phyloP scores from a whole-genome alignment of 768 basidiomycete species.

The Calvatia gigantea region DNA sequence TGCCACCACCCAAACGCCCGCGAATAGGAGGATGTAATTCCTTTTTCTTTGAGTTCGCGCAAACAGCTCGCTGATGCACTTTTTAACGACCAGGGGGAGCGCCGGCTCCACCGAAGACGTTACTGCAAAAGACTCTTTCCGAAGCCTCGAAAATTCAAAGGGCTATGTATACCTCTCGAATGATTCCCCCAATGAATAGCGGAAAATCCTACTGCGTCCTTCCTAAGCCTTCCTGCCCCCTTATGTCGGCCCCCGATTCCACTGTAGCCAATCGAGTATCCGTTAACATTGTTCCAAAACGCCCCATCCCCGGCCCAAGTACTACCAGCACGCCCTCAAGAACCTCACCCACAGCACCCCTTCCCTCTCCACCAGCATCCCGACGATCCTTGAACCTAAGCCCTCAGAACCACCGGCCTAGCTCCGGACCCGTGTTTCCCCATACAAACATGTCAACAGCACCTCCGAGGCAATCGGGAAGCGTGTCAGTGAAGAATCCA shows the following conservation, averaged over 20 bases:
- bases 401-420: neutral
- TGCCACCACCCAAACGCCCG: constrained; percentile 64
- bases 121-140: constrained; percentile 74
- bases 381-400: constrained; percentile 11
- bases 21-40: constrained; percentile 50
- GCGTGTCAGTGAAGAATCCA: neutral
- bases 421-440: neutral
- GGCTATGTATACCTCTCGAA: constrained; percentile 51
- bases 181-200: constrained; percentile 51
- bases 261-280: constrained; percentile 40
- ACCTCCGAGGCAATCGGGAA: constrained; percentile 1
- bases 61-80: constrained; percentile 15
- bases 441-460: neutral
- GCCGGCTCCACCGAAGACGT: constrained; percentile 50
- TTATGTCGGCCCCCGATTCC: constrained; percentile 32
- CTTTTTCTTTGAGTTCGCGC: constrained; percentile 13
- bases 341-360: constrained; percentile 13
- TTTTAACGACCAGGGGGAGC: constrained; percentile 30
- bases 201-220: constrained; percentile 42
- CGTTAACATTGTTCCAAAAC: constrained; percentile 45
- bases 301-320: constrained; percentile 22
- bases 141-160: constrained; percentile 69
- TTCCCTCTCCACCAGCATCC: constrained; percentile 10
- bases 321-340: constrained; percentile 13
- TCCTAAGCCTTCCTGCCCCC: constrained; percentile 30